Evolutionary conservation across 768 basidiomycete genomes (phyloP).

Genomic region (Crassisporium funariophilum): DNA sequence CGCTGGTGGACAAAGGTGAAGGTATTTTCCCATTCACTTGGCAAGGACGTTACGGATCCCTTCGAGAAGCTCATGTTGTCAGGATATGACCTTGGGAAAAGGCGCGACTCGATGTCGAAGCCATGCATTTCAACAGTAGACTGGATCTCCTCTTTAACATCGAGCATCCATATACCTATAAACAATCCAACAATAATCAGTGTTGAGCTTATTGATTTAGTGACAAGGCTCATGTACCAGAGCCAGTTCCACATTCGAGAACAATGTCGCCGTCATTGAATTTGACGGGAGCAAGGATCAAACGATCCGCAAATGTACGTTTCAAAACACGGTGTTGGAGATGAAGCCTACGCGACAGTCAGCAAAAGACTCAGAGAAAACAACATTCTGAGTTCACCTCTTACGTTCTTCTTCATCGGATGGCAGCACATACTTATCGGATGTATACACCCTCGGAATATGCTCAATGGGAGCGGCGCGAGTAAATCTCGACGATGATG

Average conservation of each 20-base stretch:
- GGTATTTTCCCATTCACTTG: conserved; percentile 15
- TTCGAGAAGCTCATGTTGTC: conserved; percentile 14
- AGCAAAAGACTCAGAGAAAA: not conserved
- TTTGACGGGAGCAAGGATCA: conserved; percentile 14
- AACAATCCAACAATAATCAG: not conserved
- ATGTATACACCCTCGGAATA: conserved; percentile 6
- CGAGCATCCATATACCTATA: conserved; percentile 24
- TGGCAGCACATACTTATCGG: conserved; percentile 12
- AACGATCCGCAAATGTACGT: conserved; percentile 10
- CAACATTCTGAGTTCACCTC: conserved; percentile 3
- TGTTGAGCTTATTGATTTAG: too few species aligned
- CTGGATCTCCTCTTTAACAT: conserved; percentile 12
- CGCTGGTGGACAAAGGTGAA: conserved; percentile 24
- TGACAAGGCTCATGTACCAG: conserved; percentile 8
- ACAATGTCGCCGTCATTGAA: conserved; percentile 13
- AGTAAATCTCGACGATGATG: conserved; percentile 3
- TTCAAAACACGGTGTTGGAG: conserved; percentile 13
- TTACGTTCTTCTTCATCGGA: conserved; percentile 16
- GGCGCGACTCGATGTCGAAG: conserved; percentile 21
- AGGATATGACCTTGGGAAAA: conserved; percentile 19
- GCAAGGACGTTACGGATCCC: conserved; percentile 14
- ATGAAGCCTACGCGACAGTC: conserved; percentile 4
- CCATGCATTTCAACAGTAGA: conserved; percentile 14
- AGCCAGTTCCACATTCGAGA: conserved; percentile 21
- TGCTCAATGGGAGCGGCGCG: conserved; percentile 8